Evolutionary conservation across 2,329 filamentous ascomycete genomes (phyloP), one percentile per base, ranked within the genome.

Genomic region (Cercospora sp.): DNA sequence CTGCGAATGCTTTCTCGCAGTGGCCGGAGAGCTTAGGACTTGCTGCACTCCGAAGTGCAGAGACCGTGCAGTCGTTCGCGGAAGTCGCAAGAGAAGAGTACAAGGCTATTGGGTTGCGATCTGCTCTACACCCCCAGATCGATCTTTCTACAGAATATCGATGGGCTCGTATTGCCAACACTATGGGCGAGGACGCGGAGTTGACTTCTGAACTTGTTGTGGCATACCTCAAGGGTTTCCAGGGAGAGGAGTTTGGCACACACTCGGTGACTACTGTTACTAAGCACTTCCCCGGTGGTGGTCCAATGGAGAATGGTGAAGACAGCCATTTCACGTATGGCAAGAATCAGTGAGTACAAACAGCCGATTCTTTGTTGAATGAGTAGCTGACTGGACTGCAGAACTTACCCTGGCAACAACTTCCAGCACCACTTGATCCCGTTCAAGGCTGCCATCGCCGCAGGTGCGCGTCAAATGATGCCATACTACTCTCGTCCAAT

Each of bases 231-330:
- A 79, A 81, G 58, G 84, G 83, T 18, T 82, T 86, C 59, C 83
- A 84, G 28, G 83, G 82, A 0, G 77, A 80, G 1, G 74, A 78
- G 34, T 76, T 85, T n/a, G 83, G 84, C 0, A 70, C 75, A 0
- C 69, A 80, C 30, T 83, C 82, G 1, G 81, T 86, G 3, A 81
- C 80, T 1, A 83, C 84, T 0, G 81, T 85, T 1, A 85, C 84
- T 0, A 86, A 86, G 74, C 84, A 87, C 69, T 86, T 87, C 71
- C 84, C 85, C 0, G 85, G 85, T 4, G 83, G 80, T 7, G 85
- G 85, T 0, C 80, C 84, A 0, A 79, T 83, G 71, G 76, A 84
- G 66, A 76, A 83, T 58, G 85, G 85, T 21, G 83, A 86, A 58
- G 85, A 86, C 71, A 81, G 83, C 16, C 85, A 86, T 65, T 86